Evolutionary conservation across 139 green algal genomes (phyloP).

Genomic region (Asterochloris erici): DNA sequence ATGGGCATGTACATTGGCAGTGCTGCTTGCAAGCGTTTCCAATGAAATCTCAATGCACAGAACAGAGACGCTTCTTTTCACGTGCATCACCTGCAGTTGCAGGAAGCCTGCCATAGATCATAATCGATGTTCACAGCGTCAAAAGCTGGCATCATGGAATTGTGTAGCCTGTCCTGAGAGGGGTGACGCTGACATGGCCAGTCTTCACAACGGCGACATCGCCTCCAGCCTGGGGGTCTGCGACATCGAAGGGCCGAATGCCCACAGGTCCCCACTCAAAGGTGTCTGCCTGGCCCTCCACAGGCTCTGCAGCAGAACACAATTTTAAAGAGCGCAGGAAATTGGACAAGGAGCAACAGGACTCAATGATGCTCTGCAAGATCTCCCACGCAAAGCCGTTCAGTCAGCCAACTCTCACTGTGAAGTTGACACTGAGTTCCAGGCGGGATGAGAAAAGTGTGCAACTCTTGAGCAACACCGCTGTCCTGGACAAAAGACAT

Average conservation of each 20-base stretch:
- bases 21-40: no score
- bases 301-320: not conserved
- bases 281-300: not conserved
- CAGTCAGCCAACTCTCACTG: not conserved
- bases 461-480: not conserved
- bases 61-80: no score
- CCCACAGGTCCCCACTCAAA: slow-evolving; percentile 30
- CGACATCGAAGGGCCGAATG: slow-evolving; percentile 26
- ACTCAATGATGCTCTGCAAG: not conserved
- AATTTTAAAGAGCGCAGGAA: not conserved
- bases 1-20: no score
- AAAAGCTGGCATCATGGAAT: not conserved
- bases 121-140: not conserved
- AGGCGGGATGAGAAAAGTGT: not conserved
- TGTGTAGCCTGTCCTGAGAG: slow-evolving; percentile 17
- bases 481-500: no score
- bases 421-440: not conserved
- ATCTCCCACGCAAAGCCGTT: not conserved
- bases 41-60: no score
- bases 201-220: slow-evolving; percentile 30
- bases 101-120: no score
- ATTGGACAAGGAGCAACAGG: not conserved
- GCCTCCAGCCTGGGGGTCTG: slow-evolving; percentile 6
- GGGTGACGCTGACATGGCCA: slow-evolving; percentile 30
- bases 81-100: no score